Evolutionary conservation across 495 filamentous ascomycete species (phyloP).

Genomic region (Aspergillus egyptiacus): DNA sequence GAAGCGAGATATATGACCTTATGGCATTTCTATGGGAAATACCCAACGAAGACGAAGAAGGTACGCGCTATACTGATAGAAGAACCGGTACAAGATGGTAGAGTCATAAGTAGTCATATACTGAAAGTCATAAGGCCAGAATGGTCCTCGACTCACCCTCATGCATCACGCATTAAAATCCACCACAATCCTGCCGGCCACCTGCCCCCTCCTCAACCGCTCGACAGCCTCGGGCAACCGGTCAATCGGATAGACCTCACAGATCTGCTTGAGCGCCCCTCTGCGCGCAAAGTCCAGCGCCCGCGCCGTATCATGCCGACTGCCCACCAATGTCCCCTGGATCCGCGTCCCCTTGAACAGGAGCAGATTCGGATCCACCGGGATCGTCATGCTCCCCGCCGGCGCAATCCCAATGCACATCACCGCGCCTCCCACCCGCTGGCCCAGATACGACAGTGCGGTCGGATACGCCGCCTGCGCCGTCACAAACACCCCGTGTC

Average conservation of each 20-base stretch:
- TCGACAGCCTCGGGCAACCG: conserved; percentile 36
- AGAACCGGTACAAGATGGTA: too few relatives aligned
- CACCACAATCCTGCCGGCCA: conserved; percentile 46
- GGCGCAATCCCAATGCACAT: conserved; percentile 43
- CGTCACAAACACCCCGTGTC: conserved; percentile 47
- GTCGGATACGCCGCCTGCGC: conserved; percentile 43
- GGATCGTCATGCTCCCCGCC: conserved; percentile 27
- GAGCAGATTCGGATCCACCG: conserved; percentile 38
- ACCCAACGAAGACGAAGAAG: too few relatives aligned
- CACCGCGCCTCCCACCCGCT: conserved; percentile 36
- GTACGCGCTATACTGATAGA: too few relatives aligned
- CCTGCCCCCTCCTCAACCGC: conserved; percentile 34
- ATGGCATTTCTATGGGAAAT: too few relatives aligned
- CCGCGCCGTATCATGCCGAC: conserved; percentile 38
- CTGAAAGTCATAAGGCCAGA: too few relatives aligned
- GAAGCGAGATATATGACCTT: too few relatives aligned
- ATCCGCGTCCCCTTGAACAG: conserved; percentile 40
- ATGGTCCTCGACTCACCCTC: too few relatives aligned
- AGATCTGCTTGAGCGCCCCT: conserved; percentile 38
- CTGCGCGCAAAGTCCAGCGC: conserved; percentile 44
- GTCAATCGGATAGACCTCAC: conserved; percentile 36
- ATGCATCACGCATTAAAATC: conserved; percentile 41
- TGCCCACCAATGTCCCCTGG: conserved; percentile 44
- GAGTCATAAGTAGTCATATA: too few relatives aligned
- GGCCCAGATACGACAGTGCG: conserved; percentile 32